Percentiles rank a stretch among this genome's conserved stretches.
phyloP scores from a whole-genome alignment of 148 eudicot genomes.

The Rhododendron ferrugineum region DNA sequence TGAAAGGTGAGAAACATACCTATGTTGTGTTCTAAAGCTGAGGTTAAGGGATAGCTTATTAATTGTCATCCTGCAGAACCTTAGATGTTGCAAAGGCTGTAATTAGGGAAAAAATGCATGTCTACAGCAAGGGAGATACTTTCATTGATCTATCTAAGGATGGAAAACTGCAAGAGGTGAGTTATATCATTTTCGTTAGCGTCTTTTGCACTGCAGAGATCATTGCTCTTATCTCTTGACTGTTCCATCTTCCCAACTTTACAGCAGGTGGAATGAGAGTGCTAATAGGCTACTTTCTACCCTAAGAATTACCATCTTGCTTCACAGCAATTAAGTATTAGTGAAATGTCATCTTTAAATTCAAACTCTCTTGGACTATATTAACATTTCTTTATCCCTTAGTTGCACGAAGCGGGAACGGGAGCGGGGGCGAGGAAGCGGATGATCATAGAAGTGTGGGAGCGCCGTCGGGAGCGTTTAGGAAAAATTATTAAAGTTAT shows the following conservation, averaged over 20 bases:
- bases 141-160: slow-evolving; percentile 59
- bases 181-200: slow-evolving; percentile 19
- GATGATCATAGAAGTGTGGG: no score
- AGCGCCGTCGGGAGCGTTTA: no score
- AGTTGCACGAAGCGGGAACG: no score
- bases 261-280: background rate
- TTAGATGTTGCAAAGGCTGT: slow-evolving; percentile 71
- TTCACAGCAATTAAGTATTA: background rate
- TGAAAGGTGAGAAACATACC: slow-evolving; percentile 51
- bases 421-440: no score
- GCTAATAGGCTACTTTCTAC: background rate
- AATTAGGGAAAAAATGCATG: slow-evolving; percentile 69
- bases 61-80: slow-evolving; percentile 46
- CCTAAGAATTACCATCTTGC: background rate
- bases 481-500: no score
- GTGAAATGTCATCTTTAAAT: slow-evolving; percentile 1
- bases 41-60: slow-evolving; percentile 11
- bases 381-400: background rate
- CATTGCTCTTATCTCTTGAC: background rate
- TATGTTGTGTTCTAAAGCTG: slow-evolving; percentile 3
- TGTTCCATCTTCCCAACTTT: background rate
- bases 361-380: background rate
- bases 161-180: slow-evolving; percentile 72
- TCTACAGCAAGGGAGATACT: slow-evolving; percentile 64
- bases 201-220: background rate